Evolutionary conservation across 1,284 basidiomycete species (phyloP), one percentile per base, ranked within the genome.

Genomic region (Mycocalia duriaeana): DNA sequence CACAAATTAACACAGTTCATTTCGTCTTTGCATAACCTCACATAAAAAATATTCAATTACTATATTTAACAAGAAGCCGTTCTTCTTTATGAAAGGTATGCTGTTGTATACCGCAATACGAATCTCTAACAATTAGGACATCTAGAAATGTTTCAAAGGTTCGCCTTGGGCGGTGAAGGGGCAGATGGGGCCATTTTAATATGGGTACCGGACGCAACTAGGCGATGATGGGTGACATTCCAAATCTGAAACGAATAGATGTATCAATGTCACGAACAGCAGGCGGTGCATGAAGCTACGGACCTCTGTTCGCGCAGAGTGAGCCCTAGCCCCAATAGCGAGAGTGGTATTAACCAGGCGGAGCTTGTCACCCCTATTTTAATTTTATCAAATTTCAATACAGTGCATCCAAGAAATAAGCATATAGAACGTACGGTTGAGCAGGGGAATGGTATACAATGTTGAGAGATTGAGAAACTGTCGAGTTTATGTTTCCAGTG

Each of bases 361-460:
- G 20, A 81, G 57, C 39, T 57, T 65, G 46, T 76, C 75, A 5
- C 74, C 77, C 35, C 79, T 81, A 50, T 43, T 42, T 34, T 11
- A 16, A 18, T n/a, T 39, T 7, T 20, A 34, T 25, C 31, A 26
- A 22, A 25, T 45, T 19, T 19, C 24, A n/a, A 18, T 28, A 13
- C 28, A 26, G 20, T 38, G n/a, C 47, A 44, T n/a, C n/a, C n/a
- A n/a, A n/a, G n/a, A n/a, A n/a, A n/a, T n/a, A n/a, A n/a, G n/a
- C n/a, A 19, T 38, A 37, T 26, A 6, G 14, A 31, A 65, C 75
- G 50, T 54, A 70, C 77, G 66, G 20, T 26, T 48, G 53, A 9
- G 76, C 74, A 7, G 77, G 77, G 2, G 78, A 76, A 52, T 81
- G 79, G 48, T 72, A 81, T 24, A 73, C 61, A 31, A 72, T 59